These are phyloP conservation scores for Cicer cuneatum DNA, from an alignment of 306 rosid species.

Conservation along the genomic window DNA sequence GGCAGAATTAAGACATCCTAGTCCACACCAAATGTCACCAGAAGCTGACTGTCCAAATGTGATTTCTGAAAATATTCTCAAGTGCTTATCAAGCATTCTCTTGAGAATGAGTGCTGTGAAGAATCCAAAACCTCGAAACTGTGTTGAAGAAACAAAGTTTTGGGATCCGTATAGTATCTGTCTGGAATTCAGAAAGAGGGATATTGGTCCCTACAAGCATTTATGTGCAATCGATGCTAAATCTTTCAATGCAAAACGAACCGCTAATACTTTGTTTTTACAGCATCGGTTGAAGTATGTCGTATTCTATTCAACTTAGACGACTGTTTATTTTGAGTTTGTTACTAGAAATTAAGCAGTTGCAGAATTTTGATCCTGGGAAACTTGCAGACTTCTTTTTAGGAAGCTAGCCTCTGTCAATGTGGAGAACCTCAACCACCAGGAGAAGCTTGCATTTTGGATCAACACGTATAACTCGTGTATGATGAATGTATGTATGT, in stretches of 20 bases:
- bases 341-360: slow-evolving; percentile 12
- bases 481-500: slow-evolving; percentile 79
- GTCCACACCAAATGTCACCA: slow-evolving; percentile 43
- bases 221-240: slow-evolving; percentile 61
- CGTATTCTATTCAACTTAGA: slow-evolving; percentile 6
- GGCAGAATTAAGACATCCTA: slow-evolving; percentile 50
- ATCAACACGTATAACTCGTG: slow-evolving; percentile 92
- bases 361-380: slow-evolving; percentile 30
- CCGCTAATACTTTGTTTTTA: slow-evolving; percentile 73
- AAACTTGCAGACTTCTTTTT: slow-evolving; percentile 70
- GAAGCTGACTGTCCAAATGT: slow-evolving; percentile 74
- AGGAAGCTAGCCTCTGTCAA: slow-evolving; percentile 80
- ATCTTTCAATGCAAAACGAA: slow-evolving; percentile 69
- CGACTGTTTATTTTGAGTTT: slow-evolving; percentile 8
- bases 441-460: slow-evolving; percentile 98
- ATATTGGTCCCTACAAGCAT: slow-evolving; percentile 79
- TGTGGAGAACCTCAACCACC: slow-evolving; percentile 72
- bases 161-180: slow-evolving; percentile 75
- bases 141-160: slow-evolving; percentile 47
- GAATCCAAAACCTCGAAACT: slow-evolving; percentile 47
- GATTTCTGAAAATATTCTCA: slow-evolving; percentile 75
- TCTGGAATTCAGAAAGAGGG: slow-evolving; percentile 70
- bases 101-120: slow-evolving; percentile 70
- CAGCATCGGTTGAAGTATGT: slow-evolving; percentile 77
- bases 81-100: slow-evolving; percentile 84